These are phyloP conservation scores for Rhodomyrtus psidioides DNA, from an alignment of 441 rosid species.

Conservation along the genomic window DNA sequence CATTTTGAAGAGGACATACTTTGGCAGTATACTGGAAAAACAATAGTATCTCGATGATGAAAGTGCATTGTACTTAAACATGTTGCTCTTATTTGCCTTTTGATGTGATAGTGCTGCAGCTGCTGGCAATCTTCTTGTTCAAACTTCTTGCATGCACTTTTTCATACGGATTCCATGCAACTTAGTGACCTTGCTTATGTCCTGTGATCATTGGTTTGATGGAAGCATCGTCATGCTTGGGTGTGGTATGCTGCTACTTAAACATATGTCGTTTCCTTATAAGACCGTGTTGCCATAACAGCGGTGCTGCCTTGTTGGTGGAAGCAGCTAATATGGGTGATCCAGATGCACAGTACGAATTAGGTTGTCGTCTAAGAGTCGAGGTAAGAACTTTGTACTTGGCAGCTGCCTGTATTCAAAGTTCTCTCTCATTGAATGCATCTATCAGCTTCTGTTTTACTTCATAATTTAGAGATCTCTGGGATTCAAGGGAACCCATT, in stretches of 20 bases:
- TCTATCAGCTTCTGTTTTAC: neutral
- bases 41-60: neutral
- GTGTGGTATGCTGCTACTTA: neutral
- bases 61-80: neutral
- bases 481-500: neutral
- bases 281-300: conserved; percentile 2
- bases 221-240: neutral
- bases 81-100: neutral
- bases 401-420: neutral
- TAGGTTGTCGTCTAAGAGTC: conserved; percentile 74
- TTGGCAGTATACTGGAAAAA: neutral
- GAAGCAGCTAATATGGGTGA: conserved; percentile 95
- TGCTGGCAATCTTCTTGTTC: neutral
- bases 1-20: neutral
- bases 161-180: neutral
- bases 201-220: neutral
- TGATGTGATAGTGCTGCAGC: neutral
- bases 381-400: conserved; percentile 41
- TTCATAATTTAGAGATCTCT: neutral
- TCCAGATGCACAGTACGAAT: conserved; percentile 77
- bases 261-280: neutral
- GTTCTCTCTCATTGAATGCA: neutral
- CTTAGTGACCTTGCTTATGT: neutral
- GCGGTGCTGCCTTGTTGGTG: conserved; percentile 86
- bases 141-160: neutral